Evolutionary conservation across 2,329 filamentous ascomycete genomes (phyloP), one percentile per base, ranked within the genome.

Genomic region (Cladosporium velox): DNA sequence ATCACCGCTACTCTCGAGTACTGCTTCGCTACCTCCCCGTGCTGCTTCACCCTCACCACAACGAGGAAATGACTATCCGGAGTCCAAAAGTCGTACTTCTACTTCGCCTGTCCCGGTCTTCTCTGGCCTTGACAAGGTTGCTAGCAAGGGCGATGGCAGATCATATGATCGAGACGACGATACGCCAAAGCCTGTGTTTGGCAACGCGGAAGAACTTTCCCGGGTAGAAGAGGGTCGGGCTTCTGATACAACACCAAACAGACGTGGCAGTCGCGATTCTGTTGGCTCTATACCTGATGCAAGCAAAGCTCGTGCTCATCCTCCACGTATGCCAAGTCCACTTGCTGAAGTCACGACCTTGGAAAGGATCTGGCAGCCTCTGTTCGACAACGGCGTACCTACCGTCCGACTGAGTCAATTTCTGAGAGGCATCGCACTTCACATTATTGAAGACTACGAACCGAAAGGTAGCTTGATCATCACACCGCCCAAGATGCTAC

Each of bases 291-390:
- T 4, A 2, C 26, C 26, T 2, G 47, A 32, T 35, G 26, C 18
- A 21, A 11, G 35, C 32, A 34, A 34, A n/a, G 4, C 8, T 28
- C 32, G 26, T 24, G 21, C 24, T 18, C 24, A 44, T 8, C 35
- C 61, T 32, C 14, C 47, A 26, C 35, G 18, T 6, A 24, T 41
- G 14, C 14, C 61, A 26, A 34, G 24, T 18, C 34, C 61, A 30
- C 51, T 24, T 24, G 24, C 51, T 14, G 86, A 87, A 67, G 75
- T 84, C 67, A 88, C 85, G 1, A 85, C 86, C 1, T 77, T 90
- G 32, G 91, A 93, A 75, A 86, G 85, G 74, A 88, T 89, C 74
- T 96, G 92, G 92, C 90, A 91, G 6, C 83, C 82, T 11, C 77
- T 96, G 2, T 96, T 96, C 74, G 87, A 90, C 57, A 82, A 88